Conservation (phyloP, 306 rosid species). For the Quillaja saponaria region DNA sequence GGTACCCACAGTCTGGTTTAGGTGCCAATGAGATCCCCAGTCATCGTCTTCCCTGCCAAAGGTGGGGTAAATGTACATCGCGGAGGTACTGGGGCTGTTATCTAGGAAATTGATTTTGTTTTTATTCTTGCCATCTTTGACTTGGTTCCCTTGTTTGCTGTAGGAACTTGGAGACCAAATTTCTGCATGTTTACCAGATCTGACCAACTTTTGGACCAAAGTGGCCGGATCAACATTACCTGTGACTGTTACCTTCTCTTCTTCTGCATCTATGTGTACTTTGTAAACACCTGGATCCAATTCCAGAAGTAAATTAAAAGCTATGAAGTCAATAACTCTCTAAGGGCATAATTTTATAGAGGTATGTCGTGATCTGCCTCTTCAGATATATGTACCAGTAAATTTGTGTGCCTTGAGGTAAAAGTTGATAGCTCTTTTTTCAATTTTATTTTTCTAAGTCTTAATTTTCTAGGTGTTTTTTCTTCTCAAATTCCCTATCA, state of each 20-base stretch:
- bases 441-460: not conserved
- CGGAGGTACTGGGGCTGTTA: slow-evolving; percentile 11
- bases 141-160: slow-evolving; percentile 15
- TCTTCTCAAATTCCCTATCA: too few species aligned
- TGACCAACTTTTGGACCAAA: slow-evolving; percentile 47
- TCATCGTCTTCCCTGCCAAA: slow-evolving; percentile 24
- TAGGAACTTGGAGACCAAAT: slow-evolving; percentile 38
- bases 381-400: not conserved
- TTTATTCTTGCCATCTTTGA: not conserved
- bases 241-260: slow-evolving; percentile 42
- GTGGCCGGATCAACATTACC: slow-evolving; percentile 48
- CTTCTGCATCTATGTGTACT: slow-evolving; percentile 45
- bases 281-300: slow-evolving; percentile 49
- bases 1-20: slow-evolving; percentile 21
- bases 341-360: too few species aligned
- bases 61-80: slow-evolving; percentile 29
- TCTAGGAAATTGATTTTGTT: slow-evolving; percentile 32
- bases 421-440: slow-evolving; percentile 6
- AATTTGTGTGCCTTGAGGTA: not conserved
- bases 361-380: not conserved
- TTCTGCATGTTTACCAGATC: slow-evolving; percentile 60
- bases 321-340: not conserved
- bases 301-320: not conserved
- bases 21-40: slow-evolving; percentile 24
- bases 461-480: too few species aligned